Percentiles rank a stretch among this genome's conserved stretches.
Conservation (phyloP, 768 basidiomycete species). For the Cubamyces sp. region DNA sequence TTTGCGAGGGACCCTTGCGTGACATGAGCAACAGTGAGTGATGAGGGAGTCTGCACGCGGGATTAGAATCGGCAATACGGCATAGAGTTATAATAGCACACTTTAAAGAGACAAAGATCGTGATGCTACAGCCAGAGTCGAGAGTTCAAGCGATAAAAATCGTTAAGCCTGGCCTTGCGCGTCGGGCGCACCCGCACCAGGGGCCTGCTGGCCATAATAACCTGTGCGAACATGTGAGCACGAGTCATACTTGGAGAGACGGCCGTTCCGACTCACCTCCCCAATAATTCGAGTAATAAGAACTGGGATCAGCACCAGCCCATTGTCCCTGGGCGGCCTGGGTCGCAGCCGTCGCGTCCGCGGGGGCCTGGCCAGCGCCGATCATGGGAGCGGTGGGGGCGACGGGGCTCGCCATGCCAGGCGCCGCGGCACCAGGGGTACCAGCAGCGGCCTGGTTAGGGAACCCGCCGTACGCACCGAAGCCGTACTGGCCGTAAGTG, state of each 20-base stretch:
- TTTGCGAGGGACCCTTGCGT: conserved; percentile 1
- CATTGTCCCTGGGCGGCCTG: conserved; percentile 76
- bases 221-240: conserved; percentile 45
- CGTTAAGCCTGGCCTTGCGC: conserved; percentile 37
- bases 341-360: conserved; percentile 51
- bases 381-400: conserved; percentile 56
- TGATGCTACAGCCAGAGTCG: conserved; percentile 25
- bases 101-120: conserved; percentile 25
- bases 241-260: background rate
- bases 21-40: conserved; percentile 6
- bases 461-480: conserved; percentile 74
- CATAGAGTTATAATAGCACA: conserved; percentile 27
- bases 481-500: conserved; percentile 79
- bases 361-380: conserved; percentile 54
- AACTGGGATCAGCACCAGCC: conserved; percentile 71
- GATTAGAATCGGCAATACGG: conserved; percentile 7
- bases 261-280: conserved; percentile 56
- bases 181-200: conserved; percentile 63
- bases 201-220: conserved; percentile 78
- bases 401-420: conserved; percentile 60
- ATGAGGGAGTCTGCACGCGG: conserved; percentile 11
- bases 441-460: conserved; percentile 54
- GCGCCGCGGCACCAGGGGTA: conserved; percentile 47
- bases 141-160: conserved; percentile 17
- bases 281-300: conserved; percentile 85